Evolutionary conservation across 164 flowering plant genomes (phyloP).

Genomic region (Umbilicus rupestris): DNA sequence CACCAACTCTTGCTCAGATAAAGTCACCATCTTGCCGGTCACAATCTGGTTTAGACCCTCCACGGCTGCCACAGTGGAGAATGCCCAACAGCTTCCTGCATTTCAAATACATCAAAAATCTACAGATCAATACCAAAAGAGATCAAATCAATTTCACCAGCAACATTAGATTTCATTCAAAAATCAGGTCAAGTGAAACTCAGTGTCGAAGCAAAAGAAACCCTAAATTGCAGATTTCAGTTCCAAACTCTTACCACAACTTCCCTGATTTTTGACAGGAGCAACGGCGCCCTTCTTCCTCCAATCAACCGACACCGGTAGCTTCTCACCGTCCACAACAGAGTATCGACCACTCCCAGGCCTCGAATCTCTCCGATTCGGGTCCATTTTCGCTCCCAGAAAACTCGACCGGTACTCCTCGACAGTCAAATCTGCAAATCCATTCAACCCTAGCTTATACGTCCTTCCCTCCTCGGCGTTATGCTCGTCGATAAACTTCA

Average conservation of each 20-base stretch:
- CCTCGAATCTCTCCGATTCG: constrained; percentile 7
- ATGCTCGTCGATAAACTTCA: constrained; percentile 31
- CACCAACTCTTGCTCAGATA: constrained; percentile 43
- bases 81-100: constrained; percentile 51
- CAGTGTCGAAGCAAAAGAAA: not conserved
- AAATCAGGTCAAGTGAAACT: no score
- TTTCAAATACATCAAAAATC: not conserved
- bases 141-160: no score
- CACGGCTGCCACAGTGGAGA: constrained; percentile 37
- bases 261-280: constrained; percentile 39
- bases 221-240: not conserved
- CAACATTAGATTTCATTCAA: not conserved
- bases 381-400: constrained; percentile 23
- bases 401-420: constrained; percentile 26
- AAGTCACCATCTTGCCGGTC: constrained; percentile 28
- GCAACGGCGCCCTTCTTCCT: constrained; percentile 32
- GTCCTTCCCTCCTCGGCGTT: constrained; percentile 19
- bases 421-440: constrained; percentile 34
- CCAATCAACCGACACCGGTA: constrained; percentile 39
- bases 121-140: no score
- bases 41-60: constrained; percentile 43
- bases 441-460: constrained; percentile 27
- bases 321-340: constrained; percentile 18
- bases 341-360: constrained; percentile 21
- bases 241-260: constrained; percentile 24